Percentiles rank a stretch among this genome's conserved stretches.
These are phyloP conservation scores for Polymyxa betae DNA, from an alignment of 208 protist genomes.

Conservation along the genomic window DNA sequence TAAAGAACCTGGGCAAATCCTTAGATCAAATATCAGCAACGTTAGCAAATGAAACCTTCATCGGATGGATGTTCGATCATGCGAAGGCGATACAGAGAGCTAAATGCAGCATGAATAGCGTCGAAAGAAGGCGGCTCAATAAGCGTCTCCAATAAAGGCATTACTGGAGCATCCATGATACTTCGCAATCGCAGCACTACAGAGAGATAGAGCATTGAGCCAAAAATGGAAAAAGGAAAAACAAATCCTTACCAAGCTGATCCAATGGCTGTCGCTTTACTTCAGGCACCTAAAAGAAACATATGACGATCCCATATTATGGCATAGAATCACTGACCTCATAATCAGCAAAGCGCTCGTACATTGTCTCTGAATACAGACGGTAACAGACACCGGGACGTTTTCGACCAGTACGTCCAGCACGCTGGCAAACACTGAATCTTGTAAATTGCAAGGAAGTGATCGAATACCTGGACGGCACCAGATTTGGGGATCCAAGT, in stretches of 20 bases:
- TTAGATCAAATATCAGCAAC: no score
- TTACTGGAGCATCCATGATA: neutral
- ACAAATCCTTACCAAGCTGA: no score
- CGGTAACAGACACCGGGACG: conserved; percentile 69
- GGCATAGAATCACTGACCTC: neutral
- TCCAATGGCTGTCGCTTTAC: neutral
- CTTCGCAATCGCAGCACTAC: neutral
- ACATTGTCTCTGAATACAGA: conserved; percentile 74
- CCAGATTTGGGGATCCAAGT: neutral
- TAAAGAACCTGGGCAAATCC: no score
- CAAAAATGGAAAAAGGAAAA: no score
- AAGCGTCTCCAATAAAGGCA: neutral
- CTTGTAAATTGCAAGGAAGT: conserved; percentile 26
- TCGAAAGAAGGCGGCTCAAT: neutral
- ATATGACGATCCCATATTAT: neutral
- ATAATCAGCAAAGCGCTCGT: neutral
- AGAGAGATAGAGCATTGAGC: no score
- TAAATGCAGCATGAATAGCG: neutral
- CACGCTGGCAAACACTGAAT: conserved; percentile 53
- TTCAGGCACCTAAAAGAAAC: neutral
- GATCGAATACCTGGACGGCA: neutral
- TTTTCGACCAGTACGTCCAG: conserved; percentile 60
- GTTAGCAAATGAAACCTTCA: neutral
- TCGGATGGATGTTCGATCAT: neutral
- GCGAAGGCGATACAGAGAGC: neutral